These are phyloP conservation scores for Alternaria gaisen DNA, from an alignment of 2,329 filamentous ascomycete species.

Conservation along the genomic window DNA sequence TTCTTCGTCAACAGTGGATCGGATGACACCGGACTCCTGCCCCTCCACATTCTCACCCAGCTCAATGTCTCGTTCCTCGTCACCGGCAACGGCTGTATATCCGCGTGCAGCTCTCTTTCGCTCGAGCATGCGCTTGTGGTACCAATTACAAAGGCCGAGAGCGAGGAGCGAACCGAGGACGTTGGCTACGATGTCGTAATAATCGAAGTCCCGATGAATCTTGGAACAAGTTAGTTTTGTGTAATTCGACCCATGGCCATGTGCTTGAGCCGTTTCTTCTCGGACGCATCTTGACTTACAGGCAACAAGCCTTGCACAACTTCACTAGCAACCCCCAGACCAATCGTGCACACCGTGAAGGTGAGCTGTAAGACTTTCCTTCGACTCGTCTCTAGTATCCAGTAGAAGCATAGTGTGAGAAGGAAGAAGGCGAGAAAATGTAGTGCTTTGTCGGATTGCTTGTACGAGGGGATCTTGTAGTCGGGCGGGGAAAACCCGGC, in stretches of 20 bases:
- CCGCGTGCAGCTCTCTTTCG: conserved; percentile 77
- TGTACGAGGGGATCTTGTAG: conserved; percentile 66
- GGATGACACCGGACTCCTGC: conserved; percentile 72
- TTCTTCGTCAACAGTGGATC: conserved; percentile 73
- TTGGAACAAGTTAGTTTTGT: conserved; percentile 27
- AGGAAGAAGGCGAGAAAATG: conserved; percentile 90
- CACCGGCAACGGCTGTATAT: conserved; percentile 74
- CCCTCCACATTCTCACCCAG: conserved; percentile 68
- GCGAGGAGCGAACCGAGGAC: conserved; percentile 77
- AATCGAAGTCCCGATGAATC: conserved; percentile 70
- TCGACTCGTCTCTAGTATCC: conserved; percentile 91
- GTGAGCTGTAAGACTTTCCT: conserved; percentile 86
- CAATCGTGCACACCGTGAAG: conserved; percentile 77
- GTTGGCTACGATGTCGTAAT: conserved; percentile 89
- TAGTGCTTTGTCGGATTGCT: conserved; percentile 82
- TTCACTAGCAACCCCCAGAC: conserved; percentile 77
- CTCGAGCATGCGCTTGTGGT: conserved; percentile 95
- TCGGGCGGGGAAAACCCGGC: conserved; percentile 72
- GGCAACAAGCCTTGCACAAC: conserved; percentile 77
- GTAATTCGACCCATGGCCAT: not conserved
- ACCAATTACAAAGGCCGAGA: conserved; percentile 82
- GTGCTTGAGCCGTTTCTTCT: not conserved
- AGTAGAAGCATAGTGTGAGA: conserved; percentile 90
- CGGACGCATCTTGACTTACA: conserved; percentile 39
- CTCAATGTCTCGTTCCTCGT: conserved; percentile 72